A percentile compares a stretch with the other conserved stretches of the same genome.
Evolutionary conservation across 768 basidiomycete species (phyloP).

Genomic region (Erythrobasidium yunnanense): DNA sequence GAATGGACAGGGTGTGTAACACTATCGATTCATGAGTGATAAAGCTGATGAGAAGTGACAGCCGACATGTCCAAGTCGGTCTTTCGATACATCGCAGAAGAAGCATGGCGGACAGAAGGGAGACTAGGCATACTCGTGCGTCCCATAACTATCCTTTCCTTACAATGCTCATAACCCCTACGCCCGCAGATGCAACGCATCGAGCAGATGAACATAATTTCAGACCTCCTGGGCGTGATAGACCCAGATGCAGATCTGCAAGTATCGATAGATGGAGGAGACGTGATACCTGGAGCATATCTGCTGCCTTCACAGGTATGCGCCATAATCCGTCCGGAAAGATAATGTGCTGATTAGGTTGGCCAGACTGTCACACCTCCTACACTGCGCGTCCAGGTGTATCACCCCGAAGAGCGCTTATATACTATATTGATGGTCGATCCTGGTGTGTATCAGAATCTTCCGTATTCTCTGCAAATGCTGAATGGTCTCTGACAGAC

Average conservation of each 20-base stretch:
- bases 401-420: slow-evolving; percentile 64
- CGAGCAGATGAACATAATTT: slow-evolving; percentile 79
- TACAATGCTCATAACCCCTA: background rate
- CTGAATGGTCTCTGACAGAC: slow-evolving; percentile 47
- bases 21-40: background rate
- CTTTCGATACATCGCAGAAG: slow-evolving; percentile 69
- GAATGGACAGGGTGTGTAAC: slow-evolving; percentile 63
- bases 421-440: slow-evolving; percentile 87
- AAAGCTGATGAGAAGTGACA: background rate
- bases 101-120: slow-evolving; percentile 75
- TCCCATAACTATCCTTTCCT: background rate
- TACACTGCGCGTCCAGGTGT: slow-evolving; percentile 59
- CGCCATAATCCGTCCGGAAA: background rate
- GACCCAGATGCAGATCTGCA: slow-evolving; percentile 66
- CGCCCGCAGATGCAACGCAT: slow-evolving; percentile 72
- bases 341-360: background rate
- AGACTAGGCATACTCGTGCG: slow-evolving; percentile 66
- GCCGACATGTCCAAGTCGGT: slow-evolving; percentile 48
- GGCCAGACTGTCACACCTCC: slow-evolving; percentile 57
- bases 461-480: slow-evolving; percentile 10
- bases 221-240: slow-evolving; percentile 66
- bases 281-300: slow-evolving; percentile 62
- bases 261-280: slow-evolving; percentile 46
- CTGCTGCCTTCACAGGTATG: slow-evolving; percentile 51
- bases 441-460: slow-evolving; percentile 47